A percentile compares a stretch with the other conserved stretches of the same genome.
Conservation (phyloP, 1,139 yeast species). For the Martiniozyma asiatica region DNA sequence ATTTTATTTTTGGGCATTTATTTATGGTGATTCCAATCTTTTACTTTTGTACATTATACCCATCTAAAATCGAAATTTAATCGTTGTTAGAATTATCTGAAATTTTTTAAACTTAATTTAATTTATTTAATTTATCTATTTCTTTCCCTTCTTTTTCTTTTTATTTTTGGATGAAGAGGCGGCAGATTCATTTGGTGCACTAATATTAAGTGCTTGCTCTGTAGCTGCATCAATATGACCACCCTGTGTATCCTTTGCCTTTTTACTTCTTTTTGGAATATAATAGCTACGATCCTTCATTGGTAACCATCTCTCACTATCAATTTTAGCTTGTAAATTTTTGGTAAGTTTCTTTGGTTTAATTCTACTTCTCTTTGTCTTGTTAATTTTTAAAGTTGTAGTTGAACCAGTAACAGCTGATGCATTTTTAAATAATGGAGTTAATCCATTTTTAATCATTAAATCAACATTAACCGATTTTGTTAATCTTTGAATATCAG, state of each 20-base stretch:
- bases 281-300: conserved; percentile 73
- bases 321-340: conserved; percentile 30
- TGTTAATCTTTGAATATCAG: conserved; percentile 16
- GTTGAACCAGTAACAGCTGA: neutral
- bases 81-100: conserved; percentile 1
- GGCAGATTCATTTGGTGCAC: conserved; percentile 15
- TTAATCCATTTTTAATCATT: conserved; percentile 21
- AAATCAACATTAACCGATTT: conserved; percentile 28
- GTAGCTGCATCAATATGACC: conserved; percentile 49
- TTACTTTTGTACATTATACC: too few relatives aligned
- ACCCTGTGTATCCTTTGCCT: conserved; percentile 53
- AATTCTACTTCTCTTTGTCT: conserved; percentile 24
- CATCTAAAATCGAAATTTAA: too few relatives aligned
- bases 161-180: conserved; percentile 19
- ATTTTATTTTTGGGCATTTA: too few relatives aligned
- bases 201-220: conserved; percentile 26
- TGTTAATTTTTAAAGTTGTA: conserved; percentile 6
- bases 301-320: conserved; percentile 86
- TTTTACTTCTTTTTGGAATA: conserved; percentile 60
- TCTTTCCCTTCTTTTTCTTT: conserved; percentile 13
- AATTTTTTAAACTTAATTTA: too few relatives aligned
- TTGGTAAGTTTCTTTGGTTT: conserved; percentile 30
- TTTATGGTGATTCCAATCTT: too few relatives aligned
- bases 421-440: conserved; percentile 21
- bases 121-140: conserved; percentile 4